These are phyloP conservation scores for Cordyceps tenuipes DNA, from an alignment of 2,329 filamentous ascomycete species.

Conservation along the genomic window DNA sequence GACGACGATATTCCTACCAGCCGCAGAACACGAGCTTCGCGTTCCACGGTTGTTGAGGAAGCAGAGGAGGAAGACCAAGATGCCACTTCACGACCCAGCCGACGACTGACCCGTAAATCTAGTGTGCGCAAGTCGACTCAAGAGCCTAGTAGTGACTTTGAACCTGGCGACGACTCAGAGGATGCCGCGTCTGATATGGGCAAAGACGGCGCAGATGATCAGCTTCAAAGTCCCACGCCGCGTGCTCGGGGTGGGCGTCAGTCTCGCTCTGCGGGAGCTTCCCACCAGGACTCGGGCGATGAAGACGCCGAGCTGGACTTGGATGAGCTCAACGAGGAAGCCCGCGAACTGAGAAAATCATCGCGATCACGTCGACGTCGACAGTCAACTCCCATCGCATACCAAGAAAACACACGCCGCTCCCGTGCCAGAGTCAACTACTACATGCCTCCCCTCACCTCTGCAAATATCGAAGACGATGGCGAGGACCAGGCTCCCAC, in stretches of 20 bases:
- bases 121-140: constrained; percentile 37
- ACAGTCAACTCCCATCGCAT: constrained; percentile 46
- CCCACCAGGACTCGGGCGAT: constrained; percentile 46
- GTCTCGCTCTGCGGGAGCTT: constrained; percentile 36
- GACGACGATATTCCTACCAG: constrained; percentile 42
- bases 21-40: constrained; percentile 35
- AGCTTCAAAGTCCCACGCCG: constrained; percentile 40
- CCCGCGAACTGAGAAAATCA: constrained; percentile 50
- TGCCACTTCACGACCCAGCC: constrained; percentile 25
- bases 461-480: constrained; percentile 60
- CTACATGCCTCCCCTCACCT: constrained; percentile 64
- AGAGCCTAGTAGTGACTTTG: constrained; percentile 53
- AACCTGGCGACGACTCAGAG: constrained; percentile 50
- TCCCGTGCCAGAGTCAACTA: constrained; percentile 67
- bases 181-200: constrained; percentile 39
- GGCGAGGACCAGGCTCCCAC: constrained; percentile 60
- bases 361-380: constrained; percentile 45
- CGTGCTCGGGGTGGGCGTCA: constrained; percentile 36
- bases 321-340: constrained; percentile 58
- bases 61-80: constrained; percentile 23
- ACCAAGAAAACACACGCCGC: constrained; percentile 47
- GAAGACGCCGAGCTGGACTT: constrained; percentile 52
- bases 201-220: constrained; percentile 34
- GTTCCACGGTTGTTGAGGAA: constrained; percentile 23
- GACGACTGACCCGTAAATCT: constrained; percentile 41